Conservation (phyloP, 164 flowering plant species). For the Cinnamomum chago region DNA sequence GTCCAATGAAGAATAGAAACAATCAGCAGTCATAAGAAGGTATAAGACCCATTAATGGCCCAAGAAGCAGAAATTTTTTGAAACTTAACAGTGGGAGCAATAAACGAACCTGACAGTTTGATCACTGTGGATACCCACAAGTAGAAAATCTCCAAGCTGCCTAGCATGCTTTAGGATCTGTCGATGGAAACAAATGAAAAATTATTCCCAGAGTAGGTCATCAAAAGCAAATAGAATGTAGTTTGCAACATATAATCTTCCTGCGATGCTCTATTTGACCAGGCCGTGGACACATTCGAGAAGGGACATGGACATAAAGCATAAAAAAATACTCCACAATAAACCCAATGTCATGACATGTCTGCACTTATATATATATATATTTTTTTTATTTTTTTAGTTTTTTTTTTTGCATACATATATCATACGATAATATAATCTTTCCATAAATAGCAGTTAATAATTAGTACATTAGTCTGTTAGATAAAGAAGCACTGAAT, state of each 20-base stretch:
- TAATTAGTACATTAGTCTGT: neutral
- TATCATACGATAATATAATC: too few species aligned
- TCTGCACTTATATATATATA: neutral
- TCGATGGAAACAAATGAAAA: neutral
- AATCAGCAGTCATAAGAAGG: neutral
- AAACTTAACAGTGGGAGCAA: neutral
- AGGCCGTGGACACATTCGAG: neutral
- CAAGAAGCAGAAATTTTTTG: neutral
- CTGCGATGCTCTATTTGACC: neutral
- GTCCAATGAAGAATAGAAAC: neutral
- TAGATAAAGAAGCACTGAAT: neutral
- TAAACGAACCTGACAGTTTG: constrained; percentile 51
- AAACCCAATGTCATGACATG: neutral
- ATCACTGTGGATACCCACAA: constrained; percentile 68
- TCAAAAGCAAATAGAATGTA: neutral
- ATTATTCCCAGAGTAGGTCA: neutral
- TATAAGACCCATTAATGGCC: neutral
- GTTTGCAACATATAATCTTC: too few species aligned
- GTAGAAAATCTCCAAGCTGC: constrained; percentile 74
- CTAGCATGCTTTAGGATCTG: constrained; percentile 68
- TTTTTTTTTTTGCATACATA: too few species aligned
- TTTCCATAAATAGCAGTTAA: neutral
- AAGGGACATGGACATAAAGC: neutral
- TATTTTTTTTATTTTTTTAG: too few species aligned
- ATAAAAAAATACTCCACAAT: neutral